A percentile compares a stretch with the other conserved stretches of the same genome.
phyloP scores from a whole-genome alignment of 495 filamentous ascomycete genomes.

The Penicillium canariense region DNA sequence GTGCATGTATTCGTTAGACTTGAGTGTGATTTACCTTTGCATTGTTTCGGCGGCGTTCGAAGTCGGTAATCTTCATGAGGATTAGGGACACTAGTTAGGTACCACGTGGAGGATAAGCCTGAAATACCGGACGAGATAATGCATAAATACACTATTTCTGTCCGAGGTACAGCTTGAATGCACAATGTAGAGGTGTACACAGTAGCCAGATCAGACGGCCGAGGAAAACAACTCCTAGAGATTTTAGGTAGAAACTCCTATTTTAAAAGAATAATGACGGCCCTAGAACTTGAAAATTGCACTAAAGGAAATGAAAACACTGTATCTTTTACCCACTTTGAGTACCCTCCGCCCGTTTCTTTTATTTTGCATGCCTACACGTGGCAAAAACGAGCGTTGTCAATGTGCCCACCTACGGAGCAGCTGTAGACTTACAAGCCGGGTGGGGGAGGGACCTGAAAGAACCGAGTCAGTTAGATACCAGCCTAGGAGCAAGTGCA shows the following conservation, averaged over 20 bases:
- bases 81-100: background rate
- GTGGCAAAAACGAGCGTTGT: background rate
- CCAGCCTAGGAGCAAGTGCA: background rate
- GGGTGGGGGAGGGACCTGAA: conserved; percentile 52
- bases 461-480: background rate
- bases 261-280: background rate
- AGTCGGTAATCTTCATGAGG: background rate
- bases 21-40: background rate
- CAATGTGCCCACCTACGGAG: background rate
- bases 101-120: no score
- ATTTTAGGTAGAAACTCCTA: background rate
- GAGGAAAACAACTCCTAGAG: background rate
- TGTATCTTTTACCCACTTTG: conserved; percentile 10
- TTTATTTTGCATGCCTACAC: conserved; percentile 1
- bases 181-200: no score
- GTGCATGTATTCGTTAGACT: conserved; percentile 4
- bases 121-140: background rate
- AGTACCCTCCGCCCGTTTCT: background rate
- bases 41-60: background rate
- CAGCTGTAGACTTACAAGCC: conserved; percentile 39
- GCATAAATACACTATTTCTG: background rate
- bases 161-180: no score
- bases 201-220: no score
- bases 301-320: background rate
- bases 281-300: background rate